Conservation (phyloP, 352 stramenopile species). For the Thraustochytrium sp. region DNA sequence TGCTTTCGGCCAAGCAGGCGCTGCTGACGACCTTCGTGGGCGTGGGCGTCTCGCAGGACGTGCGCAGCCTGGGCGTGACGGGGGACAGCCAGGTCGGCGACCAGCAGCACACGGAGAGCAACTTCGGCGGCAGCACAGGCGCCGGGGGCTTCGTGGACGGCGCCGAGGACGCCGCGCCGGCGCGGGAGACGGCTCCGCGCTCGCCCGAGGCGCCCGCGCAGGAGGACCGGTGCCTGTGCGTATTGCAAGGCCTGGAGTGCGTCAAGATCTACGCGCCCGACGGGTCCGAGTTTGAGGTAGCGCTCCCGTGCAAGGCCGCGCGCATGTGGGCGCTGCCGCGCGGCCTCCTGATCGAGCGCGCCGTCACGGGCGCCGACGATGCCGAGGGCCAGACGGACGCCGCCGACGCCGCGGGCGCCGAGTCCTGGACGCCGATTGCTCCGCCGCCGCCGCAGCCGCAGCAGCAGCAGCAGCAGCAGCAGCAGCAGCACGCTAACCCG, state of each 20-base stretch:
- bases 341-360: constrained; percentile 16
- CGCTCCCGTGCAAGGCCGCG: constrained; percentile 25
- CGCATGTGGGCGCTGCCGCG: constrained; percentile 23
- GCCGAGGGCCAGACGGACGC: neutral
- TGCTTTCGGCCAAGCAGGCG: constrained; percentile 35
- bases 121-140: constrained; percentile 4
- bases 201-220: neutral
- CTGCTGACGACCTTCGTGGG: constrained; percentile 23
- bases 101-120: neutral
- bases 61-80: neutral
- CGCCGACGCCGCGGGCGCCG: neutral
- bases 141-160: neutral
- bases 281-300: constrained; percentile 36
- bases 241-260: constrained; percentile 33
- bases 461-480: too few relatives aligned
- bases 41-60: constrained; percentile 3
- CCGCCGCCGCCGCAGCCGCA: neutral
- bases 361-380: neutral
- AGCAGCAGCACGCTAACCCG: too few relatives aligned
- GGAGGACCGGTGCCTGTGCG: constrained; percentile 34
- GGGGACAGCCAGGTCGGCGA: constrained; percentile 26
- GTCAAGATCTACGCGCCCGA: constrained; percentile 40
- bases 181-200: neutral
- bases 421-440: neutral
- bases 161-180: neutral